These are phyloP conservation scores for Pseudocercospora pini-densiflorae DNA, from an alignment of 2,329 filamentous ascomycete species.

Conservation along the genomic window DNA sequence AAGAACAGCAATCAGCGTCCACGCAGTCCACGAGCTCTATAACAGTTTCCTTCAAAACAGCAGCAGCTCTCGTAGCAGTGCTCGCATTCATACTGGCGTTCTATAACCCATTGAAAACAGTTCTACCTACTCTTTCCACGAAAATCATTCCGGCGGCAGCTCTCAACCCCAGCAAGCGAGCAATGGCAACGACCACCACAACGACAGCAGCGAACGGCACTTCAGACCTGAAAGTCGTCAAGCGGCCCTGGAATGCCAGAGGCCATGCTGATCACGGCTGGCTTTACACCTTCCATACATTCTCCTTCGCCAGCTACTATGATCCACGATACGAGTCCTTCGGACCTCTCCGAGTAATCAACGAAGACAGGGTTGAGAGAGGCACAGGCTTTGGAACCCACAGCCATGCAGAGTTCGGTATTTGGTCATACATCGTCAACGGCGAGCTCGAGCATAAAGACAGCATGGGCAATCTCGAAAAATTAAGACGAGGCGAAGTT, in stretches of 20 bases:
- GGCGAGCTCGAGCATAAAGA: slow-evolving; percentile 89
- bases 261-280: slow-evolving; percentile 84
- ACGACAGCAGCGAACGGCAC: slow-evolving; percentile 32
- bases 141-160: slow-evolving; percentile 18
- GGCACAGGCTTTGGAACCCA: slow-evolving; percentile 83
- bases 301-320: slow-evolving; percentile 76
- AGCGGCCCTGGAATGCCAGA: slow-evolving; percentile 71
- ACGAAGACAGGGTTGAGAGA: slow-evolving; percentile 81
- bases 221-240: slow-evolving; percentile 64
- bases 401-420: slow-evolving; percentile 83
- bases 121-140: slow-evolving; percentile 41
- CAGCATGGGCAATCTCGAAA: slow-evolving; percentile 72
- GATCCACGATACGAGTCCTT: slow-evolving; percentile 70
- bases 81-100: slow-evolving; percentile 53
- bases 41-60: slow-evolving; percentile 32
- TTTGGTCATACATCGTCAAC: slow-evolving; percentile 84
- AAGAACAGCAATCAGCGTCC: slow-evolving; percentile 19
- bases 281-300: slow-evolving; percentile 86
- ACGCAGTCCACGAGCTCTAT: slow-evolving; percentile 10
- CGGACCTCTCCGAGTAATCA: slow-evolving; percentile 80
- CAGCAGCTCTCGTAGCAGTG: slow-evolving; percentile 39
- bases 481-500: slow-evolving; percentile 79
- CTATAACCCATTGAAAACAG: slow-evolving; percentile 45
- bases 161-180: slow-evolving; percentile 32
- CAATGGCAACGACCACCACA: slow-evolving; percentile 46